Evolutionary conservation across 2,329 filamentous ascomycete species (phyloP).

Genomic region (Xenosphaeropsis pyriputrescens): DNA sequence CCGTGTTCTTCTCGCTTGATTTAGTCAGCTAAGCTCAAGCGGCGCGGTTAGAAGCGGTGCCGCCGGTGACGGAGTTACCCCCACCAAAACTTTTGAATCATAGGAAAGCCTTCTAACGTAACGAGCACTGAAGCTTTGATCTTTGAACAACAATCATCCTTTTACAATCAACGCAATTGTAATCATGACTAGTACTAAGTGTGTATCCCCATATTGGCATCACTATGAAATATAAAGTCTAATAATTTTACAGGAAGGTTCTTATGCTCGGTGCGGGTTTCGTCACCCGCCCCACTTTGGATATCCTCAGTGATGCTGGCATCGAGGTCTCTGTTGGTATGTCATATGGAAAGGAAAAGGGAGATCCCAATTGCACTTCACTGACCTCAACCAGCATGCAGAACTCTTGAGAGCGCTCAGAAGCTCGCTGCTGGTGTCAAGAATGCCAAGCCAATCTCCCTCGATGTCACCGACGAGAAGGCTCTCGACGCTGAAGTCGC

Average conservation of each 20-base stretch:
- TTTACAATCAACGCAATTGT: background rate
- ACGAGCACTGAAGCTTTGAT: background rate
- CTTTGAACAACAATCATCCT: background rate
- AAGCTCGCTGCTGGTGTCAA: slow-evolving; percentile 58
- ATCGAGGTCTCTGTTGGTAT: slow-evolving; percentile 40
- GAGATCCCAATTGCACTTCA: background rate
- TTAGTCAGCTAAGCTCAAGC: slow-evolving; percentile 1
- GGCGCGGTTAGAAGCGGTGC: slow-evolving; percentile 1
- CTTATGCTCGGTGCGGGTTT: slow-evolving; percentile 36
- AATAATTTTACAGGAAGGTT: slow-evolving; percentile 17
- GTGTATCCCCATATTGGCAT: slow-evolving; percentile 1
- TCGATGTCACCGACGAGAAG: slow-evolving; percentile 65
- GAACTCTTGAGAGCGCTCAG: slow-evolving; percentile 65
- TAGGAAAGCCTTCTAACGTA: slow-evolving; percentile 1
- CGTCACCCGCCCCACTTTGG: slow-evolving; percentile 40
- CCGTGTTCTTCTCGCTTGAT: slow-evolving; percentile 5
- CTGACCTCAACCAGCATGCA: slow-evolving; percentile 44
- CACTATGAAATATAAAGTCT: background rate
- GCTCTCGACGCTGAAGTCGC: slow-evolving; percentile 71
- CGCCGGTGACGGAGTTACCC: slow-evolving; percentile 10
- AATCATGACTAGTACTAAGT: slow-evolving; percentile 13
- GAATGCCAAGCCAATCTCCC: slow-evolving; percentile 60
- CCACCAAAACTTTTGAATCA: slow-evolving; percentile 10
- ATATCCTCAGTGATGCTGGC: slow-evolving; percentile 39
- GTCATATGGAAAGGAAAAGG: slow-evolving; percentile 4